Conservation (phyloP, 345 rosid species). For the Lumnitzera littorea region DNA sequence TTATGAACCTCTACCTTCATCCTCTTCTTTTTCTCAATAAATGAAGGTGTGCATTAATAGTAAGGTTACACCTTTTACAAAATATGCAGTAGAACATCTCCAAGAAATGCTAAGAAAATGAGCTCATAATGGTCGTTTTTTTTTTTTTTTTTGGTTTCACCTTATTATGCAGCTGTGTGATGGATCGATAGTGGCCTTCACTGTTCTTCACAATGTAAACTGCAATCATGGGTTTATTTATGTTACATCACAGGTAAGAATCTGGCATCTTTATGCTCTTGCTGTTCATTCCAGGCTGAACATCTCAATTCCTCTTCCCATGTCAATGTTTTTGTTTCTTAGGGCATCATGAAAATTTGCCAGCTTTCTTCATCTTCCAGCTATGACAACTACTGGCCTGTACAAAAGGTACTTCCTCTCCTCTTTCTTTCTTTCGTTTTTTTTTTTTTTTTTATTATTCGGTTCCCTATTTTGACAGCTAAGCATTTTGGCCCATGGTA, state of each 20-base stretch:
- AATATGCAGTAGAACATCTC: no score
- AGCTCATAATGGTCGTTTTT: background rate
- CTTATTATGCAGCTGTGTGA: slow-evolving; percentile 74
- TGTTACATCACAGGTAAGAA: slow-evolving; percentile 79
- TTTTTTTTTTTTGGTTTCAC: slow-evolving; percentile 10
- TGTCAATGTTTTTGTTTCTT: slow-evolving; percentile 15
- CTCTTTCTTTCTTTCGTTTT: no score
- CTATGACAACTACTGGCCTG: slow-evolving; percentile 98
- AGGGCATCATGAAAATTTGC: slow-evolving; percentile 95
- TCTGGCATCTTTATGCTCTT: slow-evolving; percentile 5
- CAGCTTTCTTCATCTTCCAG: slow-evolving; percentile 71
- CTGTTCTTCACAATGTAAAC: slow-evolving; percentile 96
- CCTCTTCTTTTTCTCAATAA: no score
- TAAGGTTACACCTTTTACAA: no score
- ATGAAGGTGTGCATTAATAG: no score
- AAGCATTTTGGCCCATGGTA: background rate
- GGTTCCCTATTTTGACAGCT: background rate
- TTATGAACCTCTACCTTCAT: no score
- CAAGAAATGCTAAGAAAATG: background rate
- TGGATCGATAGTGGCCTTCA: slow-evolving; percentile 88
- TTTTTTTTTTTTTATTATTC: slow-evolving; percentile 1
- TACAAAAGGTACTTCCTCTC: slow-evolving; percentile 53
- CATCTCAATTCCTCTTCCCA: background rate
- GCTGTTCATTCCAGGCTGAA: slow-evolving; percentile 5
- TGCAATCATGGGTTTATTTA: slow-evolving; percentile 94